These are phyloP conservation scores for Hypericum androsaemum DNA, from an alignment of 345 rosid species.

Conservation along the genomic window DNA sequence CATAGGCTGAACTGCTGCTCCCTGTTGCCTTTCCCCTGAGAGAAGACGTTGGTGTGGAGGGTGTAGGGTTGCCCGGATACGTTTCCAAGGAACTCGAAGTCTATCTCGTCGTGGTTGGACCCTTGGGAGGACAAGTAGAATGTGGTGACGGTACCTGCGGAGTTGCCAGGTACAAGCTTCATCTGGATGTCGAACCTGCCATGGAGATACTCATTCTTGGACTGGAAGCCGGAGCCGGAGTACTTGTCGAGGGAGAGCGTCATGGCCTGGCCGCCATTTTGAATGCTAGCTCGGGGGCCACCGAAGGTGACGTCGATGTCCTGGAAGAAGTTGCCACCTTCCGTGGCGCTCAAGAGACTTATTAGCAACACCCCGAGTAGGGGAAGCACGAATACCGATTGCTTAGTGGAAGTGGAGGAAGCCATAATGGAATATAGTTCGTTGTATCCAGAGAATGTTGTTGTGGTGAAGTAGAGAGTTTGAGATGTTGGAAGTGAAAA, in stretches of 20 bases:
- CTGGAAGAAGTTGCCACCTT: background rate
- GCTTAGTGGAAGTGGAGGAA: too few relatives aligned
- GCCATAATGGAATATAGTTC: too few relatives aligned
- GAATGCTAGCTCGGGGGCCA: background rate
- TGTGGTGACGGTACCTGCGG: slow-evolving; percentile 2
- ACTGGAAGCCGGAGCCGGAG: slow-evolving; percentile 3
- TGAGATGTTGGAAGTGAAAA: too few relatives aligned
- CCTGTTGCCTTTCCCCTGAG: background rate
- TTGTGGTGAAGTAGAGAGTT: too few relatives aligned
- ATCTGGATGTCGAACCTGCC: slow-evolving; percentile 1
- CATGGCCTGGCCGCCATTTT: background rate
- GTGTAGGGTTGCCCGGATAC: slow-evolving; percentile 1
- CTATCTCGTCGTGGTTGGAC: slow-evolving; percentile 1
- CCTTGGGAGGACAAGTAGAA: background rate
- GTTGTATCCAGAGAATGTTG: too few relatives aligned
- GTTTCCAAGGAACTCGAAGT: background rate
- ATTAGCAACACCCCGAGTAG: too few relatives aligned
- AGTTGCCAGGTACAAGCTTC: background rate
- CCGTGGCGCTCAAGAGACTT: background rate
- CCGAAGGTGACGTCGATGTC: background rate
- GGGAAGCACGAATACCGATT: too few relatives aligned
- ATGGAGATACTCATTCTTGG: background rate
- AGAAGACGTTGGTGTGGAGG: slow-evolving; percentile 1
- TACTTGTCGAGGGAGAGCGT: background rate
- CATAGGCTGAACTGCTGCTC: background rate